Evolutionary conservation across 805 yeast species (phyloP).

Genomic region (Scheffersomyces lignosus): DNA sequence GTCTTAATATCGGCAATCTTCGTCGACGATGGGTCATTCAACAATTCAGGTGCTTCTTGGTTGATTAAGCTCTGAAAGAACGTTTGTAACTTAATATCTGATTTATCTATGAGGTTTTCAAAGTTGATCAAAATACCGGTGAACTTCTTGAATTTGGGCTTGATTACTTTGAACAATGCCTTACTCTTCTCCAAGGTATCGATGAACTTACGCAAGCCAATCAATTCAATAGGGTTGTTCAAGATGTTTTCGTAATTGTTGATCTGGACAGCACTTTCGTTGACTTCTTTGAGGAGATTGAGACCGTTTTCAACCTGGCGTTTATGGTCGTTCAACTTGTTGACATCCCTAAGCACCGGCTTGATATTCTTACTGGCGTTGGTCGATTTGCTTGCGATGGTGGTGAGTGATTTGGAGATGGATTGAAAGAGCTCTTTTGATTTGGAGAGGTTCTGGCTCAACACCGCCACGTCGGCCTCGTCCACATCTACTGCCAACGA

Average conservation of each 20-base stretch:
- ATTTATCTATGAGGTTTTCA: conserved; percentile 52
- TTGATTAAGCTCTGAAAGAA: conserved; percentile 39
- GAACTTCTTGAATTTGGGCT: conserved; percentile 49
- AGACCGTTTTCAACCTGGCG: conserved; percentile 57
- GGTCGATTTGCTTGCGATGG: conserved; percentile 52
- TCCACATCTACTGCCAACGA: conserved; percentile 53
- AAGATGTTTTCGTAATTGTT: conserved; percentile 40
- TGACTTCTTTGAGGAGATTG: conserved; percentile 51
- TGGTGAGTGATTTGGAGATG: conserved; percentile 55
- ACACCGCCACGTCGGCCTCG: conserved; percentile 80
- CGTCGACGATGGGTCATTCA: conserved; percentile 38
- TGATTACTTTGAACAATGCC: conserved; percentile 46
- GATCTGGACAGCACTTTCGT: conserved; percentile 48
- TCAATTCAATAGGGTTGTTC: conserved; percentile 32
- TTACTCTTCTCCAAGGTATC: conserved; percentile 39
- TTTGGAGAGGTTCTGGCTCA: conserved; percentile 68
- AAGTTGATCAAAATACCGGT: conserved; percentile 67
- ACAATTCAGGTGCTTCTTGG: conserved; percentile 33
- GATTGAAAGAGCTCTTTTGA: conserved; percentile 55
- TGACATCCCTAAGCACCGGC: conserved; percentile 69
- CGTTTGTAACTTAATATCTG: conserved; percentile 54
- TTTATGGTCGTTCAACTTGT: conserved; percentile 53
- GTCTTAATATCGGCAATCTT: conserved; percentile 11
- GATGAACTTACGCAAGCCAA: conserved; percentile 40
- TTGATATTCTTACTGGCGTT: conserved; percentile 63